Percentiles rank a stretch among this genome's conserved stretches.
Conservation (phyloP, 805 yeast species). For the Zygoascus flipseniorum region DNA sequence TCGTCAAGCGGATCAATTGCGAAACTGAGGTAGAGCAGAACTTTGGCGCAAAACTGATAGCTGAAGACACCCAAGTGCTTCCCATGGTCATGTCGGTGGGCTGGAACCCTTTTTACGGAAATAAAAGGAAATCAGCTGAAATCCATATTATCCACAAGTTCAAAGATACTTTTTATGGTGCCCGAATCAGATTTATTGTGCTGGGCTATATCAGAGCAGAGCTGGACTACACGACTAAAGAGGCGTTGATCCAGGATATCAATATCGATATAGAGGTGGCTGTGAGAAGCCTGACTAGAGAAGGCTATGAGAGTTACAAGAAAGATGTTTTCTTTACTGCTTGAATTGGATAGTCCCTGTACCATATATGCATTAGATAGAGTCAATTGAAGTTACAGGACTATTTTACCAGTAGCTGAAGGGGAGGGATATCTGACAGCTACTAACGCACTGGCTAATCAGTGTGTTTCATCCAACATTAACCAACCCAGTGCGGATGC, state of each 20-base stretch:
- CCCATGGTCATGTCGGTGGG: slow-evolving; percentile 97
- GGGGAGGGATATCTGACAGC: no score
- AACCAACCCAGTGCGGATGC: no score
- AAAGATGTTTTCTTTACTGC: neutral
- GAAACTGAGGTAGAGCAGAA: slow-evolving; percentile 41
- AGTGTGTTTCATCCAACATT: no score
- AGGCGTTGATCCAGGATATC: slow-evolving; percentile 80
- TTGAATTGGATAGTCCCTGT: no score
- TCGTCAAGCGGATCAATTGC: slow-evolving; percentile 5
- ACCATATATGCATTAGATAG: no score
- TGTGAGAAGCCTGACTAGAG: slow-evolving; percentile 35
- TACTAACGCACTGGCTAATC: no score
- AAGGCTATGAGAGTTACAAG: slow-evolving; percentile 33
- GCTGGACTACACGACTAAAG: slow-evolving; percentile 70
- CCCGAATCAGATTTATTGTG: slow-evolving; percentile 55
- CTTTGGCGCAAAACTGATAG: slow-evolving; percentile 46
- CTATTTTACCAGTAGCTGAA: no score
- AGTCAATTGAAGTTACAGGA: no score
- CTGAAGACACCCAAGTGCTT: slow-evolving; percentile 35
- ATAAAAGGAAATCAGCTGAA: slow-evolving; percentile 71
- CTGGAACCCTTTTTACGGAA: slow-evolving; percentile 86
- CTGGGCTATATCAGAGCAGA: slow-evolving; percentile 92
- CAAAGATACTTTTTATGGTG: slow-evolving; percentile 67
- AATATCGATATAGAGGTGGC: slow-evolving; percentile 71
- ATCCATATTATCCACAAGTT: slow-evolving; percentile 78